Evolutionary conservation across 108 stramenopile species (phyloP).

Genomic region (Hondaea fermentalgiana): DNA sequence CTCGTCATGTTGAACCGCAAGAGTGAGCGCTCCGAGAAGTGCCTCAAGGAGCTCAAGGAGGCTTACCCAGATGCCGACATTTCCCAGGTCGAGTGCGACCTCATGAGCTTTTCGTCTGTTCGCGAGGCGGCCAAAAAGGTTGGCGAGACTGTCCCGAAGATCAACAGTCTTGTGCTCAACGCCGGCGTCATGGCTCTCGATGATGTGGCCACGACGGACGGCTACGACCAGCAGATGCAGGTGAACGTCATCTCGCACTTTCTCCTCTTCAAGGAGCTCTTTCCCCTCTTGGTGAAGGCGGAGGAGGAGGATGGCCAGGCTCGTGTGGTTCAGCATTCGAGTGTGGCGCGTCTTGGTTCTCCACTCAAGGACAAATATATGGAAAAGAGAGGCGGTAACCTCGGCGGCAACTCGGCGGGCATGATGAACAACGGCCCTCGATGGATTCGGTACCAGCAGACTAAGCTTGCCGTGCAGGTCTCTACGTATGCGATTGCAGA

Average conservation of each 20-base stretch:
- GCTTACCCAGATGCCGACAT: background rate
- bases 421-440: slow-evolving; percentile 20
- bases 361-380: slow-evolving; percentile 43
- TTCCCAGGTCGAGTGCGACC: background rate
- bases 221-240: slow-evolving; percentile 57
- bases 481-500: background rate
- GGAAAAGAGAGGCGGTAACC: slow-evolving; percentile 39
- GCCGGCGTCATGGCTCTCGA: slow-evolving; percentile 57
- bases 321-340: slow-evolving; percentile 45
- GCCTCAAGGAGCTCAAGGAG: background rate
- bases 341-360: slow-evolving; percentile 20
- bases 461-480: background rate
- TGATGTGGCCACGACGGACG: slow-evolving; percentile 51
- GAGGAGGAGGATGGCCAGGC: slow-evolving; percentile 44
- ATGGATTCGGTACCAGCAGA: slow-evolving; percentile 42
- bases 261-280: slow-evolving; percentile 51
- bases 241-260: slow-evolving; percentile 57
- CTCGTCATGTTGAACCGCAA: background rate
- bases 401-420: slow-evolving; percentile 34
- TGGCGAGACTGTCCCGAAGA: background rate
- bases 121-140: background rate
- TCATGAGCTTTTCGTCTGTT: background rate
- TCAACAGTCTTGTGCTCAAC: slow-evolving; percentile 20
- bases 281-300: slow-evolving; percentile 43
- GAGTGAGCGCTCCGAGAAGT: background rate